Conservation (phyloP, 305 asterid species). For the Striga hermonthica region DNA sequence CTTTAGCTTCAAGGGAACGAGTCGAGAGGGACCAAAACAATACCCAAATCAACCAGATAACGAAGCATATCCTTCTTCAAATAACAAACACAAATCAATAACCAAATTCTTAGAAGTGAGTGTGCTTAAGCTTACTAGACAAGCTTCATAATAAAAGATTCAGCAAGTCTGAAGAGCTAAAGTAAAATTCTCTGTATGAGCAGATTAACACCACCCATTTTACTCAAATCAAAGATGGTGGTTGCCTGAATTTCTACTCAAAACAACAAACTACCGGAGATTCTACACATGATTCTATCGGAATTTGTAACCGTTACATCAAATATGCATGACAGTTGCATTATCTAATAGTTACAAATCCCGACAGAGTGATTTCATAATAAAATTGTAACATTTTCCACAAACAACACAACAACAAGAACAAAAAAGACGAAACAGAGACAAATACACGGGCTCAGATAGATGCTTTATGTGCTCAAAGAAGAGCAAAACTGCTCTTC, state of each 20-base stretch:
- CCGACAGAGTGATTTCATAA: too few relatives aligned
- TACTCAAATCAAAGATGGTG: neutral
- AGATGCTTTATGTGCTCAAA: slow-evolving; percentile 61
- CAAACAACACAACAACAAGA: neutral
- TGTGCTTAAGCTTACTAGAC: slow-evolving; percentile 36
- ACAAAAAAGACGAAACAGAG: neutral
- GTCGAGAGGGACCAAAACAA: slow-evolving; percentile 31
- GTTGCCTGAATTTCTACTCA: neutral
- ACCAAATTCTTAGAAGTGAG: neutral
- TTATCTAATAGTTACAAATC: too few relatives aligned
- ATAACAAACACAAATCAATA: neutral
- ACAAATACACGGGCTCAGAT: slow-evolving; percentile 34
- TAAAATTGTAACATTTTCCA: too few relatives aligned
- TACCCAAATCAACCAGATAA: slow-evolving; percentile 49
- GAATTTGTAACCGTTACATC: too few relatives aligned
- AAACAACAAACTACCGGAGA: too few relatives aligned
- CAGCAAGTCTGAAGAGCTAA: neutral
- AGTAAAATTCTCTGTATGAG: neutral
- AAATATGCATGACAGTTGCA: too few relatives aligned
- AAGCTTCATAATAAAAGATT: slow-evolving; percentile 26
- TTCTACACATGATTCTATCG: too few relatives aligned
- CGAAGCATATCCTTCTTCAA: slow-evolving; percentile 33
- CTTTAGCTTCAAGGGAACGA: slow-evolving; percentile 73
- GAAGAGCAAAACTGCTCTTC: slow-evolving; percentile 45
- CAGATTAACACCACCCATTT: neutral